Conservation (phyloP, 2,329 filamentous ascomycete genomes). For the Tolypocladium cylindrosporum region DNA sequence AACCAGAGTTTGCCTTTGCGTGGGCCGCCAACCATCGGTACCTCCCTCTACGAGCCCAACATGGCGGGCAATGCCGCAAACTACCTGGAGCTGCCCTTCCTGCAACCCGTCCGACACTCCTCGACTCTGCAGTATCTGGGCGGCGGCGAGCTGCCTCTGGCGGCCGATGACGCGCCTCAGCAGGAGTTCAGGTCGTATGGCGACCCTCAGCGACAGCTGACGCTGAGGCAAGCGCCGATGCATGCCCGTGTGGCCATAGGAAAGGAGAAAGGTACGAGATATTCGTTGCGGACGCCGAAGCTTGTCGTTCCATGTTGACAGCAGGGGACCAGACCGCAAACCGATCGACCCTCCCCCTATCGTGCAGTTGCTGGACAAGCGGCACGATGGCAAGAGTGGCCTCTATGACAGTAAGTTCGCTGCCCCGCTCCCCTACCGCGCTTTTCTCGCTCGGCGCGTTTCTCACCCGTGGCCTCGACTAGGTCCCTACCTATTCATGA, state of each 20-base stretch:
- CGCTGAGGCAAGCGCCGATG: constrained; percentile 10
- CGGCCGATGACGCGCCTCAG: constrained; percentile 3
- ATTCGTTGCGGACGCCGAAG: neutral
- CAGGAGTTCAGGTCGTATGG: constrained; percentile 9
- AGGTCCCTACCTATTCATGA: constrained; percentile 41
- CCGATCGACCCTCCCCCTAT: constrained; percentile 84
- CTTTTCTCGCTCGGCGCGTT: neutral
- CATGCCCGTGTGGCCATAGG: constrained; percentile 58
- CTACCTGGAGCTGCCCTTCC: constrained; percentile 7
- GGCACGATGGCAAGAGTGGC: constrained; percentile 9
- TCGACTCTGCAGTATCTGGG: constrained; percentile 6
- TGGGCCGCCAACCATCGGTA: neutral
- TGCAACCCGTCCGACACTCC: constrained; percentile 3
- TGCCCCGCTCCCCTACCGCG: neutral
- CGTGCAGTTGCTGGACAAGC: constrained; percentile 48
- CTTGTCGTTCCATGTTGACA: neutral
- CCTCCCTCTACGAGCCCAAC: neutral
- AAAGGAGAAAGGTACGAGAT: constrained; percentile 61
- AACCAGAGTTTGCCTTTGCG: neutral
- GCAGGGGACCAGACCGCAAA: constrained; percentile 55
- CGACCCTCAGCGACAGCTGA: constrained; percentile 10
- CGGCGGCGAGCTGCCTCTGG: constrained; percentile 7
- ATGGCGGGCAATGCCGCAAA: constrained; percentile 5
- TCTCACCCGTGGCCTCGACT: neutral
- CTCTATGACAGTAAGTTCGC: constrained; percentile 13